Conservation (phyloP, 208 protist genomes). For the Vickermania spadyakhi region DNA sequence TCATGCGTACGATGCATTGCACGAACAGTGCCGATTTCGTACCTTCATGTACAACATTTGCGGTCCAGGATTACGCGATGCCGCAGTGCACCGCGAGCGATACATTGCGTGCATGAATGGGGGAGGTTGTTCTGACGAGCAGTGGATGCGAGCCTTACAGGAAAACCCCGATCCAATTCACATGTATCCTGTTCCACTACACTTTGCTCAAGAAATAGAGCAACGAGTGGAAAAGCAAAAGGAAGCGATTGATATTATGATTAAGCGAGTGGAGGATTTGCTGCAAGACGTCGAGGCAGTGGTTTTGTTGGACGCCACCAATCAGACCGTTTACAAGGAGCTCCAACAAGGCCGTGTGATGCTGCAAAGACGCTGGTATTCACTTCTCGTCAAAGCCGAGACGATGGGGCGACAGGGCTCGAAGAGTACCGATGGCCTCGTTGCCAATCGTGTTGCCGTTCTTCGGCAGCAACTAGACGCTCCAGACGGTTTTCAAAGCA, state of each 20-base stretch:
- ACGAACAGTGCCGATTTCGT: conserved; percentile 57
- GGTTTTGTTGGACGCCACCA: conserved; percentile 26
- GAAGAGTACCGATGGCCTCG: conserved; percentile 23
- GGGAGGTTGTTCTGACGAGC: conserved; percentile 37
- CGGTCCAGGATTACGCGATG: conserved; percentile 26
- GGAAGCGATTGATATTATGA: conserved; percentile 22
- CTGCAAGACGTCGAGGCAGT: conserved; percentile 28
- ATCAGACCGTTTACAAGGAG: conserved; percentile 19
- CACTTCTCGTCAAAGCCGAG: conserved; percentile 40
- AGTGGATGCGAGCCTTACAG: conserved; percentile 35
- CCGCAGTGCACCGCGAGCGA: conserved; percentile 51
- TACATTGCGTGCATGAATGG: conserved; percentile 45
- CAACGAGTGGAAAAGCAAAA: conserved; percentile 45
- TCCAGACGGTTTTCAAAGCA: conserved; percentile 28
- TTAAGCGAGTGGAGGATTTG: conserved; percentile 22
- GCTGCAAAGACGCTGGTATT: conserved; percentile 48
- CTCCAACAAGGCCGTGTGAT: conserved; percentile 46
- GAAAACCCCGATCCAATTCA: conserved; percentile 40
- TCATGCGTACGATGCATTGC: conserved; percentile 55
- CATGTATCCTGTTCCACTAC: conserved; percentile 46
- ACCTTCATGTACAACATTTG: conserved; percentile 75
- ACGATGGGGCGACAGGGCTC: conserved; percentile 31
- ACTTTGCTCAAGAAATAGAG: conserved; percentile 67
- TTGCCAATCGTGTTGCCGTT: conserved; percentile 20
- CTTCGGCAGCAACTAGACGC: conserved; percentile 39